phyloP scores from a whole-genome alignment of 495 filamentous ascomycete genomes.

The Thermothielavioides terrestris region DNA sequence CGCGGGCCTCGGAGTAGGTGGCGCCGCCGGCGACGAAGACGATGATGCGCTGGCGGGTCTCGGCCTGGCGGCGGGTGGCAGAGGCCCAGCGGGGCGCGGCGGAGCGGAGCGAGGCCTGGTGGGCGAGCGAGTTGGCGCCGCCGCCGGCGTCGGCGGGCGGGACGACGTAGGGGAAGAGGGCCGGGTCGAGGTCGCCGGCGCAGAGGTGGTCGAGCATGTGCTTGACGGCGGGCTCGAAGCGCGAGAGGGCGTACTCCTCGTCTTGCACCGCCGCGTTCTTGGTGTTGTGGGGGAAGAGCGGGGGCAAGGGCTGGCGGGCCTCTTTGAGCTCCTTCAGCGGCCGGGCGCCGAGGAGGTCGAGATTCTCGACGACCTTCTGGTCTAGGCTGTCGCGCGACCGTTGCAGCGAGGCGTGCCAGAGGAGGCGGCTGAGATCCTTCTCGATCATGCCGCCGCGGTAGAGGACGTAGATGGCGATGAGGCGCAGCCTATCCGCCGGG shows the following conservation, averaged over 20 bases:
- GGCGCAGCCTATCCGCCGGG: constrained; percentile 66
- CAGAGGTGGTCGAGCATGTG: constrained; percentile 70
- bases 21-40: constrained; percentile 96
- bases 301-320: constrained; percentile 50
- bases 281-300: constrained; percentile 57
- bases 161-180: constrained; percentile 71
- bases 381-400: constrained; percentile 44
- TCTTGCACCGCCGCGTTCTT: constrained; percentile 43
- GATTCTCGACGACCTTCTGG: constrained; percentile 61
- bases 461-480: constrained; percentile 77
- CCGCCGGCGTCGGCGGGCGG: constrained; percentile 49
- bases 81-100: constrained; percentile 91
- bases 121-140: constrained; percentile 45
- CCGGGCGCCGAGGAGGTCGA: constrained; percentile 74
- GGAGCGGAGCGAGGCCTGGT: constrained; percentile 73
- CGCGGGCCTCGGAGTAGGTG: constrained; percentile 78
- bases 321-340: constrained; percentile 71
- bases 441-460: constrained; percentile 80
- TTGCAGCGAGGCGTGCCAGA: constrained; percentile 74
- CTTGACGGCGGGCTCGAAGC: constrained; percentile 66
- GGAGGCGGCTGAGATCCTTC: constrained; percentile 76
- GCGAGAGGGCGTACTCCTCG: constrained; percentile 57
- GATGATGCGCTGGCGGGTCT: constrained; percentile 82
- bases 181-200: constrained; percentile 56
- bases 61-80: constrained; percentile 60